phyloP scores from a whole-genome alignment of 2,329 filamentous ascomycete genomes.

The Penicillium brasilianum region DNA sequence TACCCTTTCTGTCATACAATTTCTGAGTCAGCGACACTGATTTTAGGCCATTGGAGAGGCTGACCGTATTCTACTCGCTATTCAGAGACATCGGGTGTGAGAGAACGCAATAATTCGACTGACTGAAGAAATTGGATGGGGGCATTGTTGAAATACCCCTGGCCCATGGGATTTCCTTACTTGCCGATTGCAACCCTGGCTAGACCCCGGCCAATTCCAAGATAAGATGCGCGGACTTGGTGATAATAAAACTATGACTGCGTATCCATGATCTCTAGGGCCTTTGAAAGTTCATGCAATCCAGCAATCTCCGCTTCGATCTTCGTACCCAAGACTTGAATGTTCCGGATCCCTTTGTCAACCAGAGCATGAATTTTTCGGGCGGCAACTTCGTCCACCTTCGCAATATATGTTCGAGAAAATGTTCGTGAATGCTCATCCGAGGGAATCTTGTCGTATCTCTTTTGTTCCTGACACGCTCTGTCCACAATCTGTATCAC shows the following conservation, averaged over 20 bases:
- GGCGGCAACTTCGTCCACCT: not conserved
- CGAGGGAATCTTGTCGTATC: not conserved
- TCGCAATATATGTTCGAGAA: not conserved
- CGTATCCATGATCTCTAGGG: not conserved
- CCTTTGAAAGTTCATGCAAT: not conserved
- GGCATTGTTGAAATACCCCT: not conserved
- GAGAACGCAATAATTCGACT: not conserved
- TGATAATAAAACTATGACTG: no score
- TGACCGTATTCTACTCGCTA: not conserved
- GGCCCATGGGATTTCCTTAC: no score
- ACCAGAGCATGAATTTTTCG: not conserved
- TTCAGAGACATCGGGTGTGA: not conserved
- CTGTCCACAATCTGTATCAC: not conserved
- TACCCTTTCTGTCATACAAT: no score
- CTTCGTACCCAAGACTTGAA: not conserved
- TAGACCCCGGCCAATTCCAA: no score
- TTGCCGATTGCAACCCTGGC: no score
- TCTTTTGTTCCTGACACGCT: not conserved
- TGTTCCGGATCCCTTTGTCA: not conserved
- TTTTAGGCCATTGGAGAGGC: no score
- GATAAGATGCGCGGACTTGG: no score
- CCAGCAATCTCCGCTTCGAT: not conserved
- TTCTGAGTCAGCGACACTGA: no score
- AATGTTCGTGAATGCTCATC: no score
- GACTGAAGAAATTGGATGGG: not conserved